Percentiles rank a stretch among this genome's conserved stretches.
These are phyloP conservation scores for Rutstroemia sp. DNA, from an alignment of 2,329 filamentous ascomycete species.

Conservation along the genomic window DNA sequence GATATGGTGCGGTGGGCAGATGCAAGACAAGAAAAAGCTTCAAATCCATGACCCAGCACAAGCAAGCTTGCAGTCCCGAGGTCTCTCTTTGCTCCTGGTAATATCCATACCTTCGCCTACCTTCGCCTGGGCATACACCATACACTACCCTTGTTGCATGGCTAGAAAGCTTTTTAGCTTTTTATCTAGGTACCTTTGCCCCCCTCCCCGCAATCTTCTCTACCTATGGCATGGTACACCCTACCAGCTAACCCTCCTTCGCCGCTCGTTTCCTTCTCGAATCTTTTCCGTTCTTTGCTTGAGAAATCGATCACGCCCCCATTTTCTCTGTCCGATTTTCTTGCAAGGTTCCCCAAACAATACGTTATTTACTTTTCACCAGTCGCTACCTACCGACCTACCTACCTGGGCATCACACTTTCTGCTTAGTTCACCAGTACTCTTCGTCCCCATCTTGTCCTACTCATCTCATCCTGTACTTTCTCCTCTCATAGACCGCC, in stretches of 20 bases:
- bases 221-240: not conserved
- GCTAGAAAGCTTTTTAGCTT: not conserved
- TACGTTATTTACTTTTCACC: not conserved
- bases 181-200: not conserved
- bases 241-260: not conserved
- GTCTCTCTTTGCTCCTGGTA: not conserved
- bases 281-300: not conserved
- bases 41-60: not conserved
- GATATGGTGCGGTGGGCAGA: not conserved
- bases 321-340: conserved; percentile 1
- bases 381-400: not conserved
- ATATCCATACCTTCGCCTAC: not conserved
- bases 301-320: conserved; percentile 2
- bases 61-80: too few species aligned
- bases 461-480: not conserved
- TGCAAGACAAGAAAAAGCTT: not conserved
- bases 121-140: not conserved
- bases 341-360: not conserved
- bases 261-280: conserved; percentile 1
- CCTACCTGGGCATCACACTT: too few species aligned
- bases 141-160: not conserved
- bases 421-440: not conserved
- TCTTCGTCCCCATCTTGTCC: not conserved
- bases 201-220: conserved; percentile 8
- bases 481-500: too few species aligned